These are phyloP conservation scores for Rhodamnia argentea DNA, from an alignment of 345 rosid genomes.

Conservation along the genomic window DNA sequence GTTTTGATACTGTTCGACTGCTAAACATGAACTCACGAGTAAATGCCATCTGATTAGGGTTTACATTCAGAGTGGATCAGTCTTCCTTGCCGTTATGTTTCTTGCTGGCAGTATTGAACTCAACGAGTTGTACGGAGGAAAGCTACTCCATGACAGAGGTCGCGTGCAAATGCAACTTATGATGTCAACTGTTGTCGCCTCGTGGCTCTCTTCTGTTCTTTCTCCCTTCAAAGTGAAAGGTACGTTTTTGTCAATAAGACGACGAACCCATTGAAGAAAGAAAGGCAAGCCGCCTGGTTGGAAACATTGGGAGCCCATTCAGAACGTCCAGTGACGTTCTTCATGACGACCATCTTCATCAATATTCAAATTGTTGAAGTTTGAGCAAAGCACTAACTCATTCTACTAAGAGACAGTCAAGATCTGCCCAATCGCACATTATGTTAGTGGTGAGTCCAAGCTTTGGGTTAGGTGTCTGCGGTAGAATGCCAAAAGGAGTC, in stretches of 20 bases:
- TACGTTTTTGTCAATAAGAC: background rate
- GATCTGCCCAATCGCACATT: background rate
- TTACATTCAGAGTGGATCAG: background rate
- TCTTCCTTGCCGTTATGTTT: background rate
- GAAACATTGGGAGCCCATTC: background rate
- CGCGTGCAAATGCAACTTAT: background rate
- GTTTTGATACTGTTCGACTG: background rate
- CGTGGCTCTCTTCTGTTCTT: background rate
- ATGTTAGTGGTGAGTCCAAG: background rate
- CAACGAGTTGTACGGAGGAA: background rate
- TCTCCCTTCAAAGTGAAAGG: background rate
- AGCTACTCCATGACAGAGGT: background rate
- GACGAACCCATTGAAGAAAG: background rate
- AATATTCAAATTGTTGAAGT: background rate
- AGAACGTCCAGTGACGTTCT: background rate
- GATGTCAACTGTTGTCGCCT: background rate
- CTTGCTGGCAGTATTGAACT: background rate
- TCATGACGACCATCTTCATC: background rate
- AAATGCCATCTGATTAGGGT: background rate
- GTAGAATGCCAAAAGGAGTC: background rate
- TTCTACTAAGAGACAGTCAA: background rate
- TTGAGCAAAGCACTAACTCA: background rate
- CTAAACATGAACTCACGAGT: background rate
- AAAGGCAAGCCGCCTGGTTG: background rate
- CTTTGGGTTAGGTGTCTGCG: background rate